Evolutionary conservation across 768 basidiomycete species (phyloP).

Genomic region (Coprinellus micaceus): DNA sequence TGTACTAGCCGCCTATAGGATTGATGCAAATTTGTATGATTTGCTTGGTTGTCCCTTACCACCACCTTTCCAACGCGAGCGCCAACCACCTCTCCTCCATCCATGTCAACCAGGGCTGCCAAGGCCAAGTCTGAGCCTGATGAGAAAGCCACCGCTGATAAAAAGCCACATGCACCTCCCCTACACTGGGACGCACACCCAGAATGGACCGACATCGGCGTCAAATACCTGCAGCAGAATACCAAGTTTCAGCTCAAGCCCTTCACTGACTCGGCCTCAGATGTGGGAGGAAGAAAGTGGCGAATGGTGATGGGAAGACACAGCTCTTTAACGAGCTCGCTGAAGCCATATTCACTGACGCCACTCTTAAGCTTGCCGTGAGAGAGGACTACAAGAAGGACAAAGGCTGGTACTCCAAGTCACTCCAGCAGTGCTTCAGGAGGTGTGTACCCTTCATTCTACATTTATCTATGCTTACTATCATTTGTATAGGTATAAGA

Average conservation of each 20-base stretch:
- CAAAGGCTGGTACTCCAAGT: background rate
- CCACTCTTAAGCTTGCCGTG: background rate
- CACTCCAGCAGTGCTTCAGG: background rate
- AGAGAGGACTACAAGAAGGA: background rate
- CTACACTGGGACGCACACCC: conserved; percentile 2
- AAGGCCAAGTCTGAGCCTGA: too few species aligned
- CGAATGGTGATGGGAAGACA: background rate
- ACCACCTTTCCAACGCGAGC: too few species aligned
- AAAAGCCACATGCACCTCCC: background rate
- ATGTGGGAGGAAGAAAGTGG: background rate
- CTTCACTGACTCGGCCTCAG: background rate
- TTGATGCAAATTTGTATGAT: too few species aligned
- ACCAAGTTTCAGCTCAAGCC: background rate
- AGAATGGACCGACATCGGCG: background rate
- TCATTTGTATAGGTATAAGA: background rate
- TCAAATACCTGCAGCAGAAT: background rate
- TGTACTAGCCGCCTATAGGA: too few species aligned
- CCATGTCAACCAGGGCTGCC: too few species aligned
- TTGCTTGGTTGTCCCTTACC: too few species aligned
- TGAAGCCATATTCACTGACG: background rate
- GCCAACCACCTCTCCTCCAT: too few species aligned
- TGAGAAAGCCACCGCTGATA: too few species aligned
- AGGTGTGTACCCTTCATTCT: background rate
- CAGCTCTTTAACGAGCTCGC: background rate
- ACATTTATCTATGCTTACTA: background rate